Evolutionary conservation across 192 early-diverging fungal species (phyloP), one percentile per base, ranked within the genome.

Genomic region (Gonapodya prolifera): DNA sequence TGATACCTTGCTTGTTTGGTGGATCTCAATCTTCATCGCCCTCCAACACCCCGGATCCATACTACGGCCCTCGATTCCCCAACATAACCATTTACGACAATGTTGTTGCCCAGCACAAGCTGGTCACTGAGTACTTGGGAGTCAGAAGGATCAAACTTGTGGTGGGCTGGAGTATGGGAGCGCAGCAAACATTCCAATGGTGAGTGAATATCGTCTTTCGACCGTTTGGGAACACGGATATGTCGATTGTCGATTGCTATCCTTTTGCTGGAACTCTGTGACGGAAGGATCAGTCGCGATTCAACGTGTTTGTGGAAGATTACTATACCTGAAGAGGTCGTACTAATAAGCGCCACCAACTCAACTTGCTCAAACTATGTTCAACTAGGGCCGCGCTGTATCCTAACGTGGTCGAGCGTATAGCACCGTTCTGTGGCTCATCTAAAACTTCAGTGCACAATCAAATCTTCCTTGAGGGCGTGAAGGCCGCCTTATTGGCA

Each of bases 141-240:
- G 80, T 80, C 16, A 80, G 75, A 70, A 80, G 80, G 69, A 70
- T 80, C 17, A 45, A 35, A 34, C 45, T 61, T 13, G 80, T 80
- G 69, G 31, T 80, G 18, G 80, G 80, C n/a, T 80, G 80, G 80
- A 75, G 70, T 32, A 80, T 80, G 80, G 80, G 80, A 2, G 80
- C 79, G 34, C 35, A 69, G 69, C 80, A 80, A 32, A 73, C 77
- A 1, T 80, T 69, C 35, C 17, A 31, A 34, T 80, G 80, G 80
- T 69, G 80, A 23, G 79, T 8, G 45, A 61, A 23, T 16, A 61
- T 8, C 45, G n/a, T 61, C 45, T 61, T 8, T 61, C 23, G 8
- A 23, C 8, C 8, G 23, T 61, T 61, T 23, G 45, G 45, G 23
- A 61, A 23, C 8, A 61, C 45, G 45, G 45, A n/a, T n/a, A n/a